Conservation (phyloP, 2,329 filamentous ascomycete species). For the Beauveria asiatica region DNA sequence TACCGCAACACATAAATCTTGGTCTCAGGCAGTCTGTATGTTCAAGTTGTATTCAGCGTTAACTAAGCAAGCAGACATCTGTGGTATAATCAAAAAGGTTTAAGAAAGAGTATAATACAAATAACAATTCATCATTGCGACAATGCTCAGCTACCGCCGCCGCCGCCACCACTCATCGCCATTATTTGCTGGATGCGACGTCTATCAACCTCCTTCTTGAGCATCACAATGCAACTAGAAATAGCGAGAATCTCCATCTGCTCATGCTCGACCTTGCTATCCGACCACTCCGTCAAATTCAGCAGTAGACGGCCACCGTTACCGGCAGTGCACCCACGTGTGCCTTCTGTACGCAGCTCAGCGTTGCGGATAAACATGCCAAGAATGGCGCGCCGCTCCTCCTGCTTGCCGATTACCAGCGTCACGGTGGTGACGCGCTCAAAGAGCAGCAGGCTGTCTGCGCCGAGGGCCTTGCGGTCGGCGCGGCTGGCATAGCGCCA, state of each 20-base stretch:
- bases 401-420: slow-evolving; percentile 16
- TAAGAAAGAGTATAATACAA: not conserved
- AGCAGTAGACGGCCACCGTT: slow-evolving; percentile 42
- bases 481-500: slow-evolving; percentile 46
- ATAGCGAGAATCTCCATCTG: slow-evolving; percentile 44
- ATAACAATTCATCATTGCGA: not conserved
- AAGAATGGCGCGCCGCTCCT: slow-evolving; percentile 25
- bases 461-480: slow-evolving; percentile 35
- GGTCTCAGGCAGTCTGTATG: not conserved
- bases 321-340: slow-evolving; percentile 31
- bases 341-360: slow-evolving; percentile 31
- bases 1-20: too few species aligned
- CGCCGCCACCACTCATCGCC: slow-evolving; percentile 28
- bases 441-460: slow-evolving; percentile 40
- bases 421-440: slow-evolving; percentile 34
- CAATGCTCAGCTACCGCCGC: not conserved
- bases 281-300: slow-evolving; percentile 30
- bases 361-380: slow-evolving; percentile 36
- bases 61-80: not conserved
- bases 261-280: slow-evolving; percentile 23
- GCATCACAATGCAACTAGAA: slow-evolving; percentile 49
- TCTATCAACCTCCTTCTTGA: slow-evolving; percentile 58
- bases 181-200: slow-evolving; percentile 42
- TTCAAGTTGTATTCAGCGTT: not conserved
- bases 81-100: not conserved